phyloP scores from a whole-genome alignment of 768 basidiomycete genomes.

The Boletus insuetus region DNA sequence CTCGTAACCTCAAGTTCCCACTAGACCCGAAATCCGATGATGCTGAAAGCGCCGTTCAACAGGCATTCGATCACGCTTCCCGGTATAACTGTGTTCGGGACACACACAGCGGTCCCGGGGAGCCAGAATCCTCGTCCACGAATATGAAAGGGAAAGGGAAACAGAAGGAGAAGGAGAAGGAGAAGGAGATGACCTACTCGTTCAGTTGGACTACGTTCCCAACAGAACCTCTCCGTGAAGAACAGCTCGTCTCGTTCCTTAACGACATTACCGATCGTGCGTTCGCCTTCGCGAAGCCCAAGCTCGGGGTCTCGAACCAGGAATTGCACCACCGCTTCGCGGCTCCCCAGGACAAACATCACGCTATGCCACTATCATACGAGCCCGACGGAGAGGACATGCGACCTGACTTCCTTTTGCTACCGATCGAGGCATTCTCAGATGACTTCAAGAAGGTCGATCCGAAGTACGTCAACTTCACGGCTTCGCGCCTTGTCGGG shows the following conservation, averaged over 20 bases:
- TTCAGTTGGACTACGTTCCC: conserved; percentile 7
- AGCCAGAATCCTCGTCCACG: neutral
- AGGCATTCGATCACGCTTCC: conserved; percentile 4
- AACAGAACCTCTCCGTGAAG: neutral
- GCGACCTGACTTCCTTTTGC: conserved; percentile 12
- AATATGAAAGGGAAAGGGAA: neutral
- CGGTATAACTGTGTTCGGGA: neutral
- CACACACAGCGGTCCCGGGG: neutral
- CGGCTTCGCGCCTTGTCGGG: conserved; percentile 2
- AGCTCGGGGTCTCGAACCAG: neutral
- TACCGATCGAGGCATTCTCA: conserved; percentile 11
- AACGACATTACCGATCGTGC: conserved; percentile 10
- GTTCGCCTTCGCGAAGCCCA: neutral
- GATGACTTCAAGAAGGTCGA: neutral
- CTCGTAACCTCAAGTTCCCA: neutral
- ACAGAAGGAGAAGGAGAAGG: no score
- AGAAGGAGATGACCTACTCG: neutral
- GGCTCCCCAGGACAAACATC: neutral
- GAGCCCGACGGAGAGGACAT: conserved; percentile 6
- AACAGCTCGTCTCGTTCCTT: conserved; percentile 5
- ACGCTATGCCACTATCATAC: conserved; percentile 5
- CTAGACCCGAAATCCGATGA: neutral
- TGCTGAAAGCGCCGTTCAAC: neutral
- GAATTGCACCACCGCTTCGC: conserved; percentile 11
- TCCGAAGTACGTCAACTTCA: neutral